Evolutionary conservation across 805 yeast genomes (phyloP).

Genomic region (Metschnikowia gelsemii): DNA sequence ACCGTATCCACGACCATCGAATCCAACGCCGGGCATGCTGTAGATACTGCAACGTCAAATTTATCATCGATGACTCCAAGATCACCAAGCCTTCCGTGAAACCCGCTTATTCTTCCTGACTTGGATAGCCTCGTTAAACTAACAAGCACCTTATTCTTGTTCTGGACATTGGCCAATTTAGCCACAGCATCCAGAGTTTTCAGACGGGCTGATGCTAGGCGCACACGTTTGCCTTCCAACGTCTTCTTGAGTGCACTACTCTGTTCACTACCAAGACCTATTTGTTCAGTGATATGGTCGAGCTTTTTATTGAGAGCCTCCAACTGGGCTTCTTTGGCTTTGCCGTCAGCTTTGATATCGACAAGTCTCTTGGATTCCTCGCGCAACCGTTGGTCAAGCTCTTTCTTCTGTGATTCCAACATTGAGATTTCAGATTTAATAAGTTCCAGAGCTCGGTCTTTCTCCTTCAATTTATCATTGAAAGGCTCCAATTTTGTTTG

Average conservation of each 20-base stretch:
- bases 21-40: conserved; percentile 89
- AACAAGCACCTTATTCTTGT: conserved; percentile 69
- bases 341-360: conserved; percentile 47
- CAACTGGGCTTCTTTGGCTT: conserved; percentile 48
- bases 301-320: conserved; percentile 48
- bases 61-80: conserved; percentile 85
- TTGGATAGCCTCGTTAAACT: conserved; percentile 68
- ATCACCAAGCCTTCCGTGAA: conserved; percentile 88
- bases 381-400: conserved; percentile 45
- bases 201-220: conserved; percentile 55
- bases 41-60: conserved; percentile 91
- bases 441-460: conserved; percentile 63
- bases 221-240: conserved; percentile 53
- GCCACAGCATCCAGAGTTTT: conserved; percentile 65
- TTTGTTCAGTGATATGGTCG: conserved; percentile 51
- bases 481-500: conserved; percentile 80
- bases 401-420: conserved; percentile 46
- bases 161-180: conserved; percentile 55
- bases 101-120: conserved; percentile 81
- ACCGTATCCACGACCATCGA: conserved; percentile 88
- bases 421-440: conserved; percentile 64
- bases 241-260: conserved; percentile 48
- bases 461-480: conserved; percentile 63
- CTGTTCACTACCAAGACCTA: conserved; percentile 57
- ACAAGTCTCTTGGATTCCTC: conserved; percentile 45